Evolutionary conservation across 306 rosid species (phyloP), one percentile per base, ranked within the genome.

Genomic region (Vigna radiata): DNA sequence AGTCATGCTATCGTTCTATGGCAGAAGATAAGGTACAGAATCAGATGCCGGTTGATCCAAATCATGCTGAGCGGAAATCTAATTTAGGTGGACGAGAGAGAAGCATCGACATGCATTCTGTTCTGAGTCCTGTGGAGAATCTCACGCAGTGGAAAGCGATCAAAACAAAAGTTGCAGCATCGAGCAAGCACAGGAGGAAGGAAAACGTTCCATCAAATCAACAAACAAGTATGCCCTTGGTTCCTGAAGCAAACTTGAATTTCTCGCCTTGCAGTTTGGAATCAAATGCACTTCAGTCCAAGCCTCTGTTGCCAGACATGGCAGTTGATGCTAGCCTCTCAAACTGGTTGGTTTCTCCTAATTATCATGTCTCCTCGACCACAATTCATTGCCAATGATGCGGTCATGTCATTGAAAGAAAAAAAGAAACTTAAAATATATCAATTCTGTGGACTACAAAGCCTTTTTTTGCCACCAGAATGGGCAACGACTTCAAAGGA

Each of bases 111-210:
- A 76, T 74, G 43, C 87, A 85, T 83, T 87, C 92, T 68, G 97
- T 95, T 33, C 85, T 95, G 64, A 82, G 49, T 52, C 97, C 99
- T 27, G 84, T 95, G 19, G 97, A 92, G 79, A 92, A 95, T 79
- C 85, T 95, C 47, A 81, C 75, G 66, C 94, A 95, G 72, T 94
- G 98, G 99, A 92, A 91, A 81, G 89, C 90, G 76, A 94, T 90
- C 64, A 95, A 95, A 78, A 90, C 91, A 67, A 86, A 87, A 88
- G 82, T 84, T 82, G 11, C 19, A 14, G 61, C 84, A 76, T 65
- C 91, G 76, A 50, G 81, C 27, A 87, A 85, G 77, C 79, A 85
- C 61, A 89, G 83, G 83, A 84, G 85, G 82, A 85, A 86, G 90
- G 96, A 91, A 84, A 87, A 84, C 80, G 78, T 74, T 27, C 78